Conservation (phyloP, 108 stramenopile genomes). For the Asterionellopsis glacialis region DNA sequence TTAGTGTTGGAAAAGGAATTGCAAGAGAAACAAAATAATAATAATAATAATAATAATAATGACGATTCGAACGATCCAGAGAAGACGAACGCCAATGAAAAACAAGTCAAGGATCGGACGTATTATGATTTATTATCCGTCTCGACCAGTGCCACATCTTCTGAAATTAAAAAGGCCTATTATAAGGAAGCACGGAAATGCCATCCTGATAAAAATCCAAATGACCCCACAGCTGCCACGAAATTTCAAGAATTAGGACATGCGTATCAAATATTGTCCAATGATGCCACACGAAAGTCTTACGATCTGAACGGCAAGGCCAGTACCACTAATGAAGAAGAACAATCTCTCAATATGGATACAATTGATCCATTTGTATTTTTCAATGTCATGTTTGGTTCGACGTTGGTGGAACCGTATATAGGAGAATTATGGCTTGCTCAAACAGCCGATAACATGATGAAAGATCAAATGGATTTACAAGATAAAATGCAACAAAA, state of each 20-base stretch:
- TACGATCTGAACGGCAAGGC: constrained; percentile 84
- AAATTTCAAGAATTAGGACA: constrained; percentile 88
- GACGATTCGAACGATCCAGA: not conserved
- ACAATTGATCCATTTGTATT: constrained; percentile 83
- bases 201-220: constrained; percentile 89
- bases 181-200: constrained; percentile 63
- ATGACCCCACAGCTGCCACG: constrained; percentile 72
- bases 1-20: constrained; percentile 23
- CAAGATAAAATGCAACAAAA: constrained; percentile 1
- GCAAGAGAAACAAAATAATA: not conserved
- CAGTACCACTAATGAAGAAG: constrained; percentile 39
- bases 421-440: constrained; percentile 88
- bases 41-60: not conserved
- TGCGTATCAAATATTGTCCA: constrained; percentile 87
- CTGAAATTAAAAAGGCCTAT: constrained; percentile 78
- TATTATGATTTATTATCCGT: constrained; percentile 68
- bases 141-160: constrained; percentile 34
- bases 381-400: constrained; percentile 89
- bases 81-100: not conserved
- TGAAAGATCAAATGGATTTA: constrained; percentile 62
- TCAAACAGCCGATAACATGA: constrained; percentile 62
- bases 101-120: constrained; percentile 67
- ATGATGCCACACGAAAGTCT: constrained; percentile 71
- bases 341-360: constrained; percentile 32
- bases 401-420: constrained; percentile 73